phyloP scores from a whole-genome alignment of 768 basidiomycete species.

The Boletus reticulatus region DNA sequence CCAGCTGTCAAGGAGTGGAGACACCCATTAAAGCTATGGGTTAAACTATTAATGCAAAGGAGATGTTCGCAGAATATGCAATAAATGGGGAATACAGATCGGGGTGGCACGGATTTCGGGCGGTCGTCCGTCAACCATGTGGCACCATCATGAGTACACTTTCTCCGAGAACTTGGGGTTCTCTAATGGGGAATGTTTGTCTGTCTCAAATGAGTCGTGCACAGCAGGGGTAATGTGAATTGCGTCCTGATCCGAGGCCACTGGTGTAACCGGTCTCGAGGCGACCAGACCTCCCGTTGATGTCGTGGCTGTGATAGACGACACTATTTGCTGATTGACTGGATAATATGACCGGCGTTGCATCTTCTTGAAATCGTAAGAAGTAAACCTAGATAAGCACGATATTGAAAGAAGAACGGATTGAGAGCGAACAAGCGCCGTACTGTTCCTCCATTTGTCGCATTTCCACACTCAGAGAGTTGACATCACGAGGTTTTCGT shows the following conservation, averaged over 20 bases:
- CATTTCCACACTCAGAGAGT: conserved; percentile 85
- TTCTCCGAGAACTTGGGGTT: conserved; percentile 45
- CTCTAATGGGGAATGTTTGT: conserved; percentile 40
- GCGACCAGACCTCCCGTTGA: conserved; percentile 69
- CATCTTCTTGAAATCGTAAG: conserved; percentile 93
- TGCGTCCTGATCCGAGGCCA: conserved; percentile 40
- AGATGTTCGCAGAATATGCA: conserved; percentile 23
- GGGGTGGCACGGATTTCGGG: background rate
- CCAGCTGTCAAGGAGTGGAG: conserved; percentile 9
- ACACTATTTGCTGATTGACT: conserved; percentile 63
- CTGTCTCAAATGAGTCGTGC: conserved; percentile 41
- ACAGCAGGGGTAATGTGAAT: conserved; percentile 44
- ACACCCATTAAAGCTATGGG: conserved; percentile 20
- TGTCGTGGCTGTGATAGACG: conserved; percentile 68
- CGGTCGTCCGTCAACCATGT: background rate
- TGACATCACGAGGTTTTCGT: conserved; percentile 84
- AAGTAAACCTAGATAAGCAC: conserved; percentile 61
- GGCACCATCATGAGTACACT: conserved; percentile 42
- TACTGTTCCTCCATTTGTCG: conserved; percentile 98
- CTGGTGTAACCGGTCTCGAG: conserved; percentile 74
- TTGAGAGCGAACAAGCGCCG: conserved; percentile 19
- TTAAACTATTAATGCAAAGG: conserved; percentile 17
- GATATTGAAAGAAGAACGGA: background rate
- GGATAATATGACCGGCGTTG: conserved; percentile 90
- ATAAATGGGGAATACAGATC: conserved; percentile 24